Evolutionary conservation across 768 basidiomycete species (phyloP).

Genomic region (Scleroderma bovista): DNA sequence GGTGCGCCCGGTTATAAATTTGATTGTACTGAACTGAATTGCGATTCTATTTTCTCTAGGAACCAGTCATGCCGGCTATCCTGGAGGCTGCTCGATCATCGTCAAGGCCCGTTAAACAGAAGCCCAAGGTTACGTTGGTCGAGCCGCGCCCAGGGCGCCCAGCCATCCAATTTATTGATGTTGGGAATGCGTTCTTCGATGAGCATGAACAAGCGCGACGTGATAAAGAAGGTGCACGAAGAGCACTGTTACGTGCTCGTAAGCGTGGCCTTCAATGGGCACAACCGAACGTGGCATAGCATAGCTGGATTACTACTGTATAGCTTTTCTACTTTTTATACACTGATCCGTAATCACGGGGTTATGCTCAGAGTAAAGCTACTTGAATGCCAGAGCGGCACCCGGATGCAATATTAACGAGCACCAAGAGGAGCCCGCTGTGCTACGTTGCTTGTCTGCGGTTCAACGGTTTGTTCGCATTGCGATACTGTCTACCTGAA

Average conservation of each 20-base stretch:
- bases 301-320: neutral
- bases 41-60: slow-evolving; percentile 33
- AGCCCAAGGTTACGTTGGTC: slow-evolving; percentile 35
- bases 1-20: slow-evolving; percentile 33
- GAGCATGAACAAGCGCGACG: slow-evolving; percentile 47
- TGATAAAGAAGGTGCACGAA: slow-evolving; percentile 44
- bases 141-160: slow-evolving; percentile 42
- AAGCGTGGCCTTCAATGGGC: slow-evolving; percentile 14
- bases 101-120: slow-evolving; percentile 33
- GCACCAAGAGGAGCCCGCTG: too few relatives aligned
- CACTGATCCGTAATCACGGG: neutral
- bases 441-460: too few relatives aligned
- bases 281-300: neutral
- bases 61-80: slow-evolving; percentile 54
- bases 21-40: neutral
- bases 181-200: slow-evolving; percentile 67
- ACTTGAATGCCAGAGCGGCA: too few relatives aligned
- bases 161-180: slow-evolving; percentile 63
- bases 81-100: slow-evolving; percentile 44
- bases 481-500: too few relatives aligned
- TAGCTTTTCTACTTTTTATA: neutral
- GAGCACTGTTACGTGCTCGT: slow-evolving; percentile 31
- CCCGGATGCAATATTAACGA: too few relatives aligned
- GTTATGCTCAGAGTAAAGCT: too few relatives aligned
- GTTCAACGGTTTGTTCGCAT: too few relatives aligned